These are phyloP conservation scores for Penicillium frequentans DNA, from an alignment of 2,329 filamentous ascomycete genomes.

Conservation along the genomic window DNA sequence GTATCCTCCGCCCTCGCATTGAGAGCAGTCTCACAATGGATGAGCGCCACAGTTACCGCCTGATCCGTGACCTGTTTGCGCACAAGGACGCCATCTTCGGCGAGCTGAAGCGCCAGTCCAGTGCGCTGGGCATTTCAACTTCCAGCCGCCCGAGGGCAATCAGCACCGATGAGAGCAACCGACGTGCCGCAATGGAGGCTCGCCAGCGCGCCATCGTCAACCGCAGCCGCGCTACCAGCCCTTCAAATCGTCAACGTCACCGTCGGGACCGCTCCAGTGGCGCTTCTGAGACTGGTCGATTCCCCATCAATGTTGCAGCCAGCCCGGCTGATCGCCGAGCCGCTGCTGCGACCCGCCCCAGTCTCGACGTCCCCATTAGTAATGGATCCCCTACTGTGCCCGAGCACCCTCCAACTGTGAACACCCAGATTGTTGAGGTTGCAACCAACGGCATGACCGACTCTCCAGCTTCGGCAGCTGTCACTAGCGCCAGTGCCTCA, in stretches of 20 bases:
- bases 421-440: conserved; percentile 28
- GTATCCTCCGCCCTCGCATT: conserved; percentile 79
- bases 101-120: conserved; percentile 77
- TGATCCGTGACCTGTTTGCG: conserved; percentile 86
- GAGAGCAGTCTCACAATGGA: conserved; percentile 93
- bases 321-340: conserved; percentile 54
- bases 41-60: conserved; percentile 86
- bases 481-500: conserved; percentile 23
- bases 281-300: conserved; percentile 73
- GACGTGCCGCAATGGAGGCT: conserved; percentile 91
- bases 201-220: conserved; percentile 75
- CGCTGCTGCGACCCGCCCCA: conserved; percentile 52
- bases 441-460: conserved; percentile 45
- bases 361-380: conserved; percentile 76
- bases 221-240: conserved; percentile 73
- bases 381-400: conserved; percentile 46
- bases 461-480: conserved; percentile 26
- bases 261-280: conserved; percentile 76
- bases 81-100: conserved; percentile 96
- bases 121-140: conserved; percentile 46
- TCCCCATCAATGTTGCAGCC: conserved; percentile 73
- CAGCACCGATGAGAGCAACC: conserved; percentile 93
- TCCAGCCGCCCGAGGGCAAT: conserved; percentile 76
- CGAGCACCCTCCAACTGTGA: conserved; percentile 31
- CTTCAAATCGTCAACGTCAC: conserved; percentile 57